These are phyloP conservation scores for Kitagawia praeruptora DNA, from an alignment of 129 eudicot genomes.

Conservation along the genomic window DNA sequence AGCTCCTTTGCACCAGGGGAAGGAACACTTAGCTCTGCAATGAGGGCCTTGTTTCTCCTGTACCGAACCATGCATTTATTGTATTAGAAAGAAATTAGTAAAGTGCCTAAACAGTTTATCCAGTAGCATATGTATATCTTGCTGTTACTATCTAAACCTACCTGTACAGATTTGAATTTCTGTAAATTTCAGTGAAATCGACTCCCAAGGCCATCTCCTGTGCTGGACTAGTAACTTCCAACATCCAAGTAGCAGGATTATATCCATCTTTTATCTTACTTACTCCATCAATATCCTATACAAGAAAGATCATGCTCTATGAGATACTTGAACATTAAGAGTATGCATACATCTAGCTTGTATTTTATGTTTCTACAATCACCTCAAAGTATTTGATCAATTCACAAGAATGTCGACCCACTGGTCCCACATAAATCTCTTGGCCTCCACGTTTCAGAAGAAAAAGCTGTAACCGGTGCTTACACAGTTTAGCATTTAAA, in stretches of 20 bases:
- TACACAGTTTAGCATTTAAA: not conserved
- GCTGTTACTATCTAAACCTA: not conserved
- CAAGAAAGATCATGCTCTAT: not conserved
- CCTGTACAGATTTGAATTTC: constrained; percentile 42
- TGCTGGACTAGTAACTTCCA: constrained; percentile 41
- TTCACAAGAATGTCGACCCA: constrained; percentile 34
- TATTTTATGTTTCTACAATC: not conserved
- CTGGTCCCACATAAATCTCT: constrained; percentile 43
- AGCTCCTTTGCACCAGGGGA: constrained; percentile 34
- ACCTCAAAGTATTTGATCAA: constrained; percentile 46
- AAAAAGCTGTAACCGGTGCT: constrained; percentile 22
- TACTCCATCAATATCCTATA: constrained; percentile 38
- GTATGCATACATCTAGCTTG: not conserved
- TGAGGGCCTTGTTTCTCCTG: constrained; percentile 47
- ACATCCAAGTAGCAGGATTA: constrained; percentile 73
- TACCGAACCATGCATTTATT: not conserved
- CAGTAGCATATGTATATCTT: too few relatives aligned
- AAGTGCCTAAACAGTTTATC: too few relatives aligned
- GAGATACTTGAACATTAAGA: not conserved
- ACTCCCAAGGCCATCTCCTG: constrained; percentile 44
- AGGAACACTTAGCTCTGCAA: constrained; percentile 32
- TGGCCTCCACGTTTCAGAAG: constrained; percentile 40
- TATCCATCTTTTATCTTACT: constrained; percentile 49
- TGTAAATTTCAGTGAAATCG: constrained; percentile 40
- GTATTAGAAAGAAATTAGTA: too few relatives aligned